Percentiles rank a stretch among this genome's conserved stretches.
These are phyloP conservation scores for Paracamarosporium sp. DNA, from an alignment of 2,329 filamentous ascomycete genomes.

Conservation along the genomic window DNA sequence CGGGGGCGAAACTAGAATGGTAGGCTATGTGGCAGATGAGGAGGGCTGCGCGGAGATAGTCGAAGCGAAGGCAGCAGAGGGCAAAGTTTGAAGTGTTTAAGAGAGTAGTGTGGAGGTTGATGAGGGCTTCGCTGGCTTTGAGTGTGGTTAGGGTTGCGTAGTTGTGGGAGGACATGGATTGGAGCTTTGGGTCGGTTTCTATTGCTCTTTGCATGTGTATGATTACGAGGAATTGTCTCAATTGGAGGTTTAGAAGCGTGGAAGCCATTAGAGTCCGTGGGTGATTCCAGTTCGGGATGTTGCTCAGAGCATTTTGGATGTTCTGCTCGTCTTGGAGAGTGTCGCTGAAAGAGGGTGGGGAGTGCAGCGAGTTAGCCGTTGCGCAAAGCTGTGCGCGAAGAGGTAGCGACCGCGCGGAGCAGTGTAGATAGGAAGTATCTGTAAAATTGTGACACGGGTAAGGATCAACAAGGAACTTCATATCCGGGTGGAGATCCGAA, in stretches of 20 bases:
- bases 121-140: slow-evolving; percentile 14
- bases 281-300: slow-evolving; percentile 20
- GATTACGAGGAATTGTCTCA: slow-evolving; percentile 34
- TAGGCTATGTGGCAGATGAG: slow-evolving; percentile 28
- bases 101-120: slow-evolving; percentile 20
- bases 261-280: slow-evolving; percentile 15
- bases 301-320: slow-evolving; percentile 12
- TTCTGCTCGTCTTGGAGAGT: slow-evolving; percentile 20
- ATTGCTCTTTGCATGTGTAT: slow-evolving; percentile 22
- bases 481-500: slow-evolving; percentile 45
- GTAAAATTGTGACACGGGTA: slow-evolving; percentile 23
- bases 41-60: slow-evolving; percentile 26
- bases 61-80: slow-evolving; percentile 24
- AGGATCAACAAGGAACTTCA: slow-evolving; percentile 17
- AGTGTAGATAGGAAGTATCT: slow-evolving; percentile 25
- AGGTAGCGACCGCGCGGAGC: slow-evolving; percentile 9
- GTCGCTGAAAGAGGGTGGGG: slow-evolving; percentile 15
- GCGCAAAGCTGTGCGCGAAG: slow-evolving; percentile 20
- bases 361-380: slow-evolving; percentile 14
- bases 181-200: not conserved
- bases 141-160: slow-evolving; percentile 20
- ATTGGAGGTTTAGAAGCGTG: slow-evolving; percentile 31
- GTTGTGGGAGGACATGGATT: not conserved
- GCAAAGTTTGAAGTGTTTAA: slow-evolving; percentile 18
- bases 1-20: slow-evolving; percentile 16